Conservation (phyloP, 257 asterid genomes). For the Plectranthus barbatus region DNA sequence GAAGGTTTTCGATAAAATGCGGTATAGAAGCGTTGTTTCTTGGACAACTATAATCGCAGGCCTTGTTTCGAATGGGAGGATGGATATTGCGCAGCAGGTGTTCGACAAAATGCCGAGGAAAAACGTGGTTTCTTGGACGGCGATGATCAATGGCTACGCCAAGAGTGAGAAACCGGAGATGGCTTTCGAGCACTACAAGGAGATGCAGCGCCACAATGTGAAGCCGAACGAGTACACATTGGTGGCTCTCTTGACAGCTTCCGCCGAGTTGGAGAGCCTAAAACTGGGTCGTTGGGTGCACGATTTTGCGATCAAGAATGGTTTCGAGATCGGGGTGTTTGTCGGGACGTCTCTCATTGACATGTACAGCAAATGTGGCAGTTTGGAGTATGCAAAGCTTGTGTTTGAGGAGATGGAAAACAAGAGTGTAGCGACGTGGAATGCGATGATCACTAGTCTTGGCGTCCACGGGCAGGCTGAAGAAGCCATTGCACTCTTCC, state of each 20-base stretch:
- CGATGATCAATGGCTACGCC: conserved; percentile 46
- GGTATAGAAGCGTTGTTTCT: conserved; percentile 39
- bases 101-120: conserved; percentile 40
- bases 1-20: conserved; percentile 49
- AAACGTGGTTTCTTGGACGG: conserved; percentile 45
- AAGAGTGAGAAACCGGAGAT: conserved; percentile 35
- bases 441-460: conserved; percentile 43
- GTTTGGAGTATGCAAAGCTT: conserved; percentile 30
- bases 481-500: conserved; percentile 33
- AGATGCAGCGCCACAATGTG: conserved; percentile 27
- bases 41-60: conserved; percentile 50
- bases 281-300: conserved; percentile 39
- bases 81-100: conserved; percentile 32
- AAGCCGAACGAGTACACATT: conserved; percentile 40
- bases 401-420: conserved; percentile 37
- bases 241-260: conserved; percentile 37
- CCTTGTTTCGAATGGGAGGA: conserved; percentile 18
- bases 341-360: conserved; percentile 49
- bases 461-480: conserved; percentile 43
- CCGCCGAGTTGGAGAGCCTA: conserved; percentile 30
- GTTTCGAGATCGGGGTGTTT: conserved; percentile 36
- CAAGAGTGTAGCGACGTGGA: conserved; percentile 41
- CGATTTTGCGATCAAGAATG: conserved; percentile 31
- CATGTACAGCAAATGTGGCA: conserved; percentile 58
- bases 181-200: conserved; percentile 33